A percentile compares a stretch with the other conserved stretches of the same genome.
phyloP scores from a whole-genome alignment of 2,329 filamentous ascomycete genomes.

The Colletotrichum abscissum region DNA sequence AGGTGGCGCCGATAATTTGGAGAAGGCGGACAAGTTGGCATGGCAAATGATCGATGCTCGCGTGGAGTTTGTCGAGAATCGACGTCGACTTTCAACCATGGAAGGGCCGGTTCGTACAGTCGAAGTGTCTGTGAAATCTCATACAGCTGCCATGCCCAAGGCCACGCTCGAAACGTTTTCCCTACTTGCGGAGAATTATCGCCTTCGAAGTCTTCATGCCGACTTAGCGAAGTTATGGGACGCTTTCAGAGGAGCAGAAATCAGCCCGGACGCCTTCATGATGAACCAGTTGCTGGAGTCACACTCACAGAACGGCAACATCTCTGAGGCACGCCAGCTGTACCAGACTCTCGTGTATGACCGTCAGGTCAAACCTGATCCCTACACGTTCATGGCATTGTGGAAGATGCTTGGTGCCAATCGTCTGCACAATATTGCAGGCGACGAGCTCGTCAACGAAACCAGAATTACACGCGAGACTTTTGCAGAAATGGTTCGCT shows the following conservation, averaged over 20 bases:
- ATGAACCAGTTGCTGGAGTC: constrained; percentile 82
- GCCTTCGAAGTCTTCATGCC: constrained; percentile 67
- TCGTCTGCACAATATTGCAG: constrained; percentile 51
- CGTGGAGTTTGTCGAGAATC: constrained; percentile 69
- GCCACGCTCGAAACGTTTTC: constrained; percentile 84
- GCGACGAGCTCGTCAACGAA: constrained; percentile 44
- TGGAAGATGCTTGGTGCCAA: constrained; percentile 71
- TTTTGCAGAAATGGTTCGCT: constrained; percentile 62
- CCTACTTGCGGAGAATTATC: constrained; percentile 79
- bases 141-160: constrained; percentile 53
- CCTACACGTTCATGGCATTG: constrained; percentile 75
- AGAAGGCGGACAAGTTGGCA: constrained; percentile 74
- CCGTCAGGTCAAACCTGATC: constrained; percentile 67
- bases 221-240: constrained; percentile 71
- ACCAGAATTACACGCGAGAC: constrained; percentile 51
- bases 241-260: constrained; percentile 71
- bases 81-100: constrained; percentile 46
- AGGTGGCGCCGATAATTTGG: constrained; percentile 62
- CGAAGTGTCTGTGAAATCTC: constrained; percentile 27
- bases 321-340: constrained; percentile 63
- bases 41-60: constrained; percentile 82
- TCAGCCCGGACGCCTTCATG: constrained; percentile 78
- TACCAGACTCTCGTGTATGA: constrained; percentile 65
- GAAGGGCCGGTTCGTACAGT: constrained; percentile 42
- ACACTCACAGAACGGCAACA: constrained; percentile 69